Conservation (phyloP, 2,329 filamentous ascomycete species). For the Davidsoniella virescens region DNA sequence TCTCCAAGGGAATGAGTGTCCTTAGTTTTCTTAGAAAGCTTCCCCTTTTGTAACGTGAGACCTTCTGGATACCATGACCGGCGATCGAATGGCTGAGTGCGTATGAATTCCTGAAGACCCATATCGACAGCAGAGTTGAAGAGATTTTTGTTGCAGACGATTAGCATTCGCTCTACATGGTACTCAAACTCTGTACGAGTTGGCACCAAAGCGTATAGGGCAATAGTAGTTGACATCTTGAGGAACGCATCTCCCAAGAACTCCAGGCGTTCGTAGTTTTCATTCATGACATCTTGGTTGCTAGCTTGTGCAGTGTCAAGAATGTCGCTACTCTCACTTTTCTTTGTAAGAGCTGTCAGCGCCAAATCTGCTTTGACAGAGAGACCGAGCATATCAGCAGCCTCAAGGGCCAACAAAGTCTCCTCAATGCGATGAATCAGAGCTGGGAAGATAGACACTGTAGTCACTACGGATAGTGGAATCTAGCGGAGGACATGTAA, state of each 20-base stretch:
- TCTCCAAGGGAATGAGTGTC: slow-evolving; percentile 55
- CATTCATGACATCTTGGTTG: slow-evolving; percentile 72
- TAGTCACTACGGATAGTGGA: slow-evolving; percentile 50
- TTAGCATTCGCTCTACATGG: slow-evolving; percentile 77
- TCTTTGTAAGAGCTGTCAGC: slow-evolving; percentile 82
- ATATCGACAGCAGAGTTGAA: slow-evolving; percentile 58
- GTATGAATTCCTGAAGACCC: slow-evolving; percentile 56
- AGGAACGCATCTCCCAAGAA: slow-evolving; percentile 88
- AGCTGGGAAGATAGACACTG: slow-evolving; percentile 62
- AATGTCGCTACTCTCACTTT: slow-evolving; percentile 71
- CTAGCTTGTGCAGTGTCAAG: slow-evolving; percentile 51
- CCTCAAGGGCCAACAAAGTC: slow-evolving; percentile 64
- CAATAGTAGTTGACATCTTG: slow-evolving; percentile 89
- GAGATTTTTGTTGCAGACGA: slow-evolving; percentile 84
- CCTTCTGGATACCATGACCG: slow-evolving; percentile 81
- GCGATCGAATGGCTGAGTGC: slow-evolving; percentile 66
- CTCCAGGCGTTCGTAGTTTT: slow-evolving; percentile 88
- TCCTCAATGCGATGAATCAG: slow-evolving; percentile 74
- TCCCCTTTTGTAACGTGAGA: slow-evolving; percentile 57
- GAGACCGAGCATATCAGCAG: slow-evolving; percentile 48
- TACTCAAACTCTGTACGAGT: slow-evolving; percentile 71
- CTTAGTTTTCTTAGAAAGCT: slow-evolving; percentile 28
- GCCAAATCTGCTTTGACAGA: slow-evolving; percentile 51
- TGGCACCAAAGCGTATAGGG: slow-evolving; percentile 61
- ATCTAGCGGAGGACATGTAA: slow-evolving; percentile 32